Evolutionary conservation across 305 asterid genomes (phyloP), one percentile per base, ranked within the genome.

Genomic region (Fraxinus floribunda): DNA sequence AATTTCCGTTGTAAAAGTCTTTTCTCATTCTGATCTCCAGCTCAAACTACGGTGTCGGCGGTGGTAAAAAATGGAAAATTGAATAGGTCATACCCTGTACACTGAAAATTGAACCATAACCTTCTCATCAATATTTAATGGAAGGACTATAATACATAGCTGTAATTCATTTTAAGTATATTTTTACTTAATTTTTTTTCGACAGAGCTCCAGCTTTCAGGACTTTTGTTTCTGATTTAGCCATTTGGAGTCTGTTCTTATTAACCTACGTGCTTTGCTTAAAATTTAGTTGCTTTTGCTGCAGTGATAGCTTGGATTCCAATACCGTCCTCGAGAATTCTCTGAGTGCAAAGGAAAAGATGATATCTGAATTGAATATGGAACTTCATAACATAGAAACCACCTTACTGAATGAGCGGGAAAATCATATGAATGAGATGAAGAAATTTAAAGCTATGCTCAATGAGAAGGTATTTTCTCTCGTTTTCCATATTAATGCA

Each of bases 341-440:
- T 84, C 91, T 97, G 70, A 91, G 77, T 89, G 94, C 97, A 81
- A 97, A 97, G 92, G 99, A 95, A 88, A 95, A 90, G 93, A 88
- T 93, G 79, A 93, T 97, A 78, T 95, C 99, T 82, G 99, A 93
- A 78, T 85, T 97, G 88, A 97, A 95, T 84, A 81, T 86, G 89
- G 99, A 97, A 87, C 98, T 97, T 86, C 99, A 95, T 87, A 93
- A 93, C 81, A 82, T 97, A 66, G 99, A 97, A 89, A 92, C 91
- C 76, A 90, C 95, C 82, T 85, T 97, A 81, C 90, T 97, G 44
- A 88, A 88, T 90, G 98, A 97, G 85, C 94, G 97, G 78, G 99
- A 93, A 84, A 55, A 85, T 79, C 93, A 95, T 85, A 78, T 97
- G 85, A 90, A 87, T 80, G 98, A 97, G 91, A 87, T 93, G 89